Percentiles rank a stretch among this genome's conserved stretches.
Evolutionary conservation across 2,329 filamentous ascomycete species (phyloP).

Genomic region (Aspergillus novoparasiticus): DNA sequence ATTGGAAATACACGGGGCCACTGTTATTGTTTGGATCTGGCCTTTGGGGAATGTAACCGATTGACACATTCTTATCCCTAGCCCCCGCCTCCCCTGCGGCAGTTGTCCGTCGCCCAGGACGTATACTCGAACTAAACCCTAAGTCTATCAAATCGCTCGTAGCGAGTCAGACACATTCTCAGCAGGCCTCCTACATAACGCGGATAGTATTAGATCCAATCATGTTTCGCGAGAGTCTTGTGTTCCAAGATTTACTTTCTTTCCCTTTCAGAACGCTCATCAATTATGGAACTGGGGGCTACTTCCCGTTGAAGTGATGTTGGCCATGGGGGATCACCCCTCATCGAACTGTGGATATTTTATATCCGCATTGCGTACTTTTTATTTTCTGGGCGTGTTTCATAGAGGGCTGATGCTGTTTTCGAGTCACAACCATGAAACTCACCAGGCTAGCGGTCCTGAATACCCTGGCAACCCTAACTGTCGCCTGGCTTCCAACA

Average conservation of each 20-base stretch:
- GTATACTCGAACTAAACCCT: not conserved
- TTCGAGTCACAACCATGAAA: not conserved
- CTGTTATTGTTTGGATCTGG: not conserved
- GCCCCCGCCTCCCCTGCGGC: not conserved
- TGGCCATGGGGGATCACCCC: not conserved
- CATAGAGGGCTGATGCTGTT: not conserved
- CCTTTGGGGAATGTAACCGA: not conserved
- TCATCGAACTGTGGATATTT: not conserved
- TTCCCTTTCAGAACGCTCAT: not conserved
- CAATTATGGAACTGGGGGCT: not conserved
- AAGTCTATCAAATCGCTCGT: not conserved
- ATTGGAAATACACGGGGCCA: not conserved
- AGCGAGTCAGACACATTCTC: not conserved
- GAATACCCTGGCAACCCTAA: not conserved
- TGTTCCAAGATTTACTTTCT: not conserved
- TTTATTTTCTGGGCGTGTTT: not conserved
- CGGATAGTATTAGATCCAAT: not conserved
- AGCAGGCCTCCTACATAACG: not conserved
- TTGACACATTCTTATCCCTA: not conserved
- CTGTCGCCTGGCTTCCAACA: constrained; percentile 29
- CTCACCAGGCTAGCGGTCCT: not conserved
- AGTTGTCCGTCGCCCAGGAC: not conserved
- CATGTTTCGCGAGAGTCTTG: not conserved
- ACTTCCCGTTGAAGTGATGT: not conserved
- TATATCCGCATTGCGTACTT: not conserved